Base-by-base conservation (phyloP, 2,329 filamentous ascomycete species). In the Ascochyta lentis region DNA sequence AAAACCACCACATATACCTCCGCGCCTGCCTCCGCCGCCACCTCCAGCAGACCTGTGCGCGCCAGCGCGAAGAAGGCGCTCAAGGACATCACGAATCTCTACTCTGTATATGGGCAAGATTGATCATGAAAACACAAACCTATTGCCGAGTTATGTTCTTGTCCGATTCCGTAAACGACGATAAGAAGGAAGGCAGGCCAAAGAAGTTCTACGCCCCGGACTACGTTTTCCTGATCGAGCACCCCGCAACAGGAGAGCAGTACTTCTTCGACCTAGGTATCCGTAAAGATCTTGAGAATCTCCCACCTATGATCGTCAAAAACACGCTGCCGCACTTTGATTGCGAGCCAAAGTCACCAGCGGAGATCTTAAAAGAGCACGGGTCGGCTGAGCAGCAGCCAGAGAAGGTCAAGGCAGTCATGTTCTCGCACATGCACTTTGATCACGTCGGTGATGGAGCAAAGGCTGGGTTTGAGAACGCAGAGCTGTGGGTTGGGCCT, bases 251-350 rank as follows among this genome's bases (percentile, higher is more conserved):
- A 48, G 16, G 66, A 58, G 69, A 73, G 52, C 66, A 74, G 80
- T 54, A 75, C 60, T 56, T 86, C 54, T 86, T 85, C 67, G 83
- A 86, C 58, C 77, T 86, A 1, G 83, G 83, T 7, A 75, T 85
- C 44, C 80, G 82, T 19, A 76, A 78, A 39, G 76, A 82, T 24
- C 63, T 79, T 2, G 64, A 72, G 23, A 71, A 71, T 33, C 40
- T 75, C 58, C 52, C 85, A 79, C 69, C 75, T 69, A 5, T 64
- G 61, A 22, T 72, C 64, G 9, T 74, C 76, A 58, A 80, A 75
- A 56, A 71, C 62, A 26, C 80, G 78, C 58, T 76, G 77, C 56
- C 71, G 63, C 29, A 66, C 61, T 63, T 78, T 78, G 40, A 73
- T 59, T 79, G 54, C 65, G 63, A 52, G 23, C 68, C 62, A 52